These are phyloP conservation scores for Colletotrichum sp. DNA, from an alignment of 2,329 filamentous ascomycete genomes.

Conservation along the genomic window DNA sequence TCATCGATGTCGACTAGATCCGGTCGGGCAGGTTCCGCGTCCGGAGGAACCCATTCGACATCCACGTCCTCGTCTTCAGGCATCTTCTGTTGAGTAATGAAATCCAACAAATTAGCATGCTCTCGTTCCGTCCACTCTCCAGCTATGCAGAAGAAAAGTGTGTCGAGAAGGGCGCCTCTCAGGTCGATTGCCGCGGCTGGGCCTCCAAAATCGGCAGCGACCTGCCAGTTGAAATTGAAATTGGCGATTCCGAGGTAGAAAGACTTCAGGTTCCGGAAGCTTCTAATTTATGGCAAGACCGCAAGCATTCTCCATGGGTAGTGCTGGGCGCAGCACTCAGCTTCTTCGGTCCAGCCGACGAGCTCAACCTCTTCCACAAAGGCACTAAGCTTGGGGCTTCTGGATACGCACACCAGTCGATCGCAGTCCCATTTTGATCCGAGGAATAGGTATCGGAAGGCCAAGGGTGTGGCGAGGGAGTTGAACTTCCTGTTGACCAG, in stretches of 20 bases:
- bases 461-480: neutral
- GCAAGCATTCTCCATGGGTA: neutral
- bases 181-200: neutral
- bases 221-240: neutral
- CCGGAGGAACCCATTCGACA: fast-evolving
- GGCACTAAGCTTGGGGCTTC: neutral
- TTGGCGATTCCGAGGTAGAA: neutral
- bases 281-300: neutral
- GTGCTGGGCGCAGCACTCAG: neutral
- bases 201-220: neutral
- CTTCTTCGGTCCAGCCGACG: neutral
- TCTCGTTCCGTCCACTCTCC: neutral
- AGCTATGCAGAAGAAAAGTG: neutral
- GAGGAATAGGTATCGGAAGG: neutral
- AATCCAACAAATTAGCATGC: fast-evolving
- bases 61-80: neutral
- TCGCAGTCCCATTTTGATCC: neutral
- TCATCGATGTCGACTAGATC: neutral
- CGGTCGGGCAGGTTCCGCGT: neutral
- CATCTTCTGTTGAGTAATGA: fast-evolving
- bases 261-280: neutral
- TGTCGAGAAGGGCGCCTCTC: neutral
- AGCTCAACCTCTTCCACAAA: neutral
- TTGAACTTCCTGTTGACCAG: neutral
- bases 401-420: neutral